phyloP scores from a whole-genome alignment of 164 flowering plant species.

The Protea cynaroides region DNA sequence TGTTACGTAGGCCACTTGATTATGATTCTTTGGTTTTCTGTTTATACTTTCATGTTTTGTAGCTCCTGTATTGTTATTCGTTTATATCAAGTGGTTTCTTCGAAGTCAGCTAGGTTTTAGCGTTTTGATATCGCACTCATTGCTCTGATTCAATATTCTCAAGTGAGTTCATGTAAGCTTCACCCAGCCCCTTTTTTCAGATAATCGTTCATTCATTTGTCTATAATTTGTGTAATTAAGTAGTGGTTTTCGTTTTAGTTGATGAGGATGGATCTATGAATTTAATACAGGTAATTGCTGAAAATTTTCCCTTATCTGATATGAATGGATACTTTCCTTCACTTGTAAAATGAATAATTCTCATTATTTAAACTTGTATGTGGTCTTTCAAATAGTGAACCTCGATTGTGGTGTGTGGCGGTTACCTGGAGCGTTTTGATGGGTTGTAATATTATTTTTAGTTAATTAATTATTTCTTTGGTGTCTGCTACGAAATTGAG shows the following conservation, averaged over 20 bases:
- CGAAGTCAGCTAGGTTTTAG: conserved; percentile 11
- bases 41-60: not conserved
- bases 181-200: too few species aligned
- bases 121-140: conserved; percentile 2
- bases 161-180: not conserved
- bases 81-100: not conserved
- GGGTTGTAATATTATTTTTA: not conserved
- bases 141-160: too few species aligned
- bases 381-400: too few species aligned
- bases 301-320: not conserved
- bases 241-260: not conserved
- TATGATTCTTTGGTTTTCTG: not conserved
- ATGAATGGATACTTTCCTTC: too few species aligned
- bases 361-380: too few species aligned
- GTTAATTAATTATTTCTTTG: not conserved
- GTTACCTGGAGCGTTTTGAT: too few species aligned
- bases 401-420: too few species aligned
- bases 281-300: not conserved
- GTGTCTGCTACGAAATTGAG: not conserved
- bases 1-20: not conserved
- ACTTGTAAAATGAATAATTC: too few species aligned
- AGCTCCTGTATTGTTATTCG: too few species aligned
- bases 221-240: too few species aligned
- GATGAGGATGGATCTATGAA: not conserved
- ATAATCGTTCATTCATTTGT: too few species aligned